These are phyloP conservation scores for Rosa persica DNA, from an alignment of 306 rosid genomes.

Conservation along the genomic window DNA sequence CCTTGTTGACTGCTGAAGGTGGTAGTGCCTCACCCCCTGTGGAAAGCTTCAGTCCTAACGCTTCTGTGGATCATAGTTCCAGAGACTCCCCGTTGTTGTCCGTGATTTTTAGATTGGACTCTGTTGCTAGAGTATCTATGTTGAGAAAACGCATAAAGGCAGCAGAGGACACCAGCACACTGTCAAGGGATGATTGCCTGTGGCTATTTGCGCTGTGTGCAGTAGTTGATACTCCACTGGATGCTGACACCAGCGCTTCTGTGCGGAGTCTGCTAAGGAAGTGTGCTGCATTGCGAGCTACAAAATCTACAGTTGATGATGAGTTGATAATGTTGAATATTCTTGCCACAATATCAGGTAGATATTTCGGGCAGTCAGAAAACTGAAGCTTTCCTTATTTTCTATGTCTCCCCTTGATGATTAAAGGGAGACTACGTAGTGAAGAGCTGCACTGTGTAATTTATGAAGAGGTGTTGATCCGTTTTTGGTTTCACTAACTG, in stretches of 20 bases:
- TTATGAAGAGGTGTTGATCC: neutral
- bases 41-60: slow-evolving; percentile 25
- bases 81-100: slow-evolving; percentile 53
- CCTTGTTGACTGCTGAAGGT: slow-evolving; percentile 18
- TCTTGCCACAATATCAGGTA: slow-evolving; percentile 66
- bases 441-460: neutral
- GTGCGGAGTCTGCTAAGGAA: slow-evolving; percentile 77
- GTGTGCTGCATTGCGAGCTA: slow-evolving; percentile 71
- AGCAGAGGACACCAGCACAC: slow-evolving; percentile 31
- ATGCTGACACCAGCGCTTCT: slow-evolving; percentile 67
- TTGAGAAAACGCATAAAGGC: slow-evolving; percentile 58
- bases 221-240: slow-evolving; percentile 65
- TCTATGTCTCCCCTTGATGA: neutral
- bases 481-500: neutral
- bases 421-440: neutral
- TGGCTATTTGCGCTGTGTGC: slow-evolving; percentile 89
- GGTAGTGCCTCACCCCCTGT: slow-evolving; percentile 9
- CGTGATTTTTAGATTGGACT: slow-evolving; percentile 50
- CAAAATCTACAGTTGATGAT: slow-evolving; percentile 55
- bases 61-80: slow-evolving; percentile 33
- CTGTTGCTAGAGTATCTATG: slow-evolving; percentile 51
- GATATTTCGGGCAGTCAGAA: slow-evolving; percentile 75
- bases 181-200: slow-evolving; percentile 55
- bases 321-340: slow-evolving; percentile 78
- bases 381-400: slow-evolving; percentile 17